phyloP scores from a whole-genome alignment of 768 basidiomycete genomes.

The Russula dissimulans region DNA sequence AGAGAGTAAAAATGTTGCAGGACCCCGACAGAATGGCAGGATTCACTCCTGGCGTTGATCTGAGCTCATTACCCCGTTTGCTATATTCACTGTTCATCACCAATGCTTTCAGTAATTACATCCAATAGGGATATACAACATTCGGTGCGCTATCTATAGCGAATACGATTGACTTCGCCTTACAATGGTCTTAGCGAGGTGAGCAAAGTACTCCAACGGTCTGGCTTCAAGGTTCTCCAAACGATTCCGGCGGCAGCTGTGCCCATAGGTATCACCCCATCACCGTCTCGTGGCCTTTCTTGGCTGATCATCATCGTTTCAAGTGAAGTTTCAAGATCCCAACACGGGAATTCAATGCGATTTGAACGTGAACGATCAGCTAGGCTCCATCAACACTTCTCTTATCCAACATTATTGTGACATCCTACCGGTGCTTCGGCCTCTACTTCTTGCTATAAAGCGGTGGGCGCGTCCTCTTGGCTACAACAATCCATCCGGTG shows the following conservation, averaged over 20 bases:
- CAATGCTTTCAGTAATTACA: not conserved
- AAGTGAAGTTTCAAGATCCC: constrained; percentile 46
- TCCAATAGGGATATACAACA: constrained; percentile 26
- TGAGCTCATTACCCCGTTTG: constrained; percentile 26
- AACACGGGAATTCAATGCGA: constrained; percentile 38
- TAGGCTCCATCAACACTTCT: constrained; percentile 43
- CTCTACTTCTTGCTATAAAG: constrained; percentile 43
- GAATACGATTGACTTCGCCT: not conserved
- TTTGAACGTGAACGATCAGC: constrained; percentile 53
- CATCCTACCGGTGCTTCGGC: constrained; percentile 35
- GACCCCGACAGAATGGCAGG: constrained; percentile 27
- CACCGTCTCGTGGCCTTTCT: not conserved
- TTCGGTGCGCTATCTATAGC: constrained; percentile 19
- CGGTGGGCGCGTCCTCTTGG: constrained; percentile 48
- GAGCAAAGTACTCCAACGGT: constrained; percentile 26
- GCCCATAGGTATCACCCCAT: constrained; percentile 28
- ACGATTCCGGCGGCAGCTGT: constrained; percentile 26
- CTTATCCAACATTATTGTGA: constrained; percentile 45
- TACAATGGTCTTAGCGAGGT: constrained; percentile 20
- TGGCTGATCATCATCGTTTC: not conserved
- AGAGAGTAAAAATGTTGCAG: constrained; percentile 20
- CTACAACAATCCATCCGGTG: constrained; percentile 37
- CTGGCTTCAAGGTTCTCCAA: constrained; percentile 26
- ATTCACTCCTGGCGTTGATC: constrained; percentile 23
- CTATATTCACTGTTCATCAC: not conserved